Base-by-base conservation (phyloP, 257 asterid species). In the Pogostemon cablin region DNA sequence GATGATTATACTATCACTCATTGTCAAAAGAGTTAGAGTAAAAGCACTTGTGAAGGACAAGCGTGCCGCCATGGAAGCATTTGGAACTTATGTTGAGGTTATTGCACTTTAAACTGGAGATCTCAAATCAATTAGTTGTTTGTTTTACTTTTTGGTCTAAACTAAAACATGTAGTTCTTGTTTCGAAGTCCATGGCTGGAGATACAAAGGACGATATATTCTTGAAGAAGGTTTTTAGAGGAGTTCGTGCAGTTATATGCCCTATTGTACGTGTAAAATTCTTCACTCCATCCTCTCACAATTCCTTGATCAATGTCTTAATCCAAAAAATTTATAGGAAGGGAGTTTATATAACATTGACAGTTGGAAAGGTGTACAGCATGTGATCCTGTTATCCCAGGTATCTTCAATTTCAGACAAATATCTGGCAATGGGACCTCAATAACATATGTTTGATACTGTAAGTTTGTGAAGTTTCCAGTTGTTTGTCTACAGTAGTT, bases 71-170 rank as follows among this genome's bases (percentile, higher is more conserved):
- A 68, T 87, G 87, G 97, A 89, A 84, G 97, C 99, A 62, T 93
- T 93, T 81, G 97, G 99, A 62, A 84, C 96, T 67, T 93, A 91
- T 75, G 99, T 93, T 79, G 96, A 93, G 97, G 99, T 93, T 78
- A 82, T 68, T 67, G 63, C 63, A 11, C 65, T 11, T 10, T 40
- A 34, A 50, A 6, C 41, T 46, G 38, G 44, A 70, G 15, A 70
- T 62, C 38, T 12, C 57, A 64, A 62, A 61, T 20, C 20, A 5
- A 32, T 65, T 47, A 39, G 56, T 38, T 72, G 34, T 17, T 58
- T 47, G 46, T 32, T 61, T 44, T 62, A 11, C 50, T 10, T 47
- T 39, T 48, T 59, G 47, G 42, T 35, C 55, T 46, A 46, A 72
- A 63, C 64, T 67, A 79, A 67, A 44, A 46, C 57, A 69, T 55